A percentile compares a stretch with the other conserved stretches of the same genome.
Evolutionary conservation across 257 asterid species (phyloP).

Genomic region (Solanum paucissectum): DNA sequence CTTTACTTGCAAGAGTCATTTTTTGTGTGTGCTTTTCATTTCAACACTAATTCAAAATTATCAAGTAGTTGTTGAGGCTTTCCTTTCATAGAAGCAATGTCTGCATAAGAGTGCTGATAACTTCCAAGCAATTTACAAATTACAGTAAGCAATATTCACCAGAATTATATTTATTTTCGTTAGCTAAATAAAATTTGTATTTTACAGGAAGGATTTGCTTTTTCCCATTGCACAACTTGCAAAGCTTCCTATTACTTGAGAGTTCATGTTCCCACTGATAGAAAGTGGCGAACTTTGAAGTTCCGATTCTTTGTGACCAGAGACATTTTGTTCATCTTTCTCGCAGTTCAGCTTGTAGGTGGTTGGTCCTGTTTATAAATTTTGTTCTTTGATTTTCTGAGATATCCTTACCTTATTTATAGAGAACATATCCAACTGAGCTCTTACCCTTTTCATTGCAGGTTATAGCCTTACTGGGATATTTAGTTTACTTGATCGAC

Average conservation of each 20-base stretch:
- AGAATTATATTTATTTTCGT: neutral
- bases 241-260: conserved; percentile 82
- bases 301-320: conserved; percentile 91
- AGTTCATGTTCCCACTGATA: conserved; percentile 72
- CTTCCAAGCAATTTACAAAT: neutral
- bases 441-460: conserved; percentile 20
- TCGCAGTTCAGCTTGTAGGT: conserved; percentile 79
- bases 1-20: neutral
- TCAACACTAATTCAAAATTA: neutral
- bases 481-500: conserved; percentile 59
- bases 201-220: conserved; percentile 89
- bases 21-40: neutral
- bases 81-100: neutral
- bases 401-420: neutral
- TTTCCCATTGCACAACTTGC: conserved; percentile 95
- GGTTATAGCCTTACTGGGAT: conserved; percentile 68
- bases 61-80: neutral
- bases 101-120: neutral
- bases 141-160: neutral
- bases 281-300: conserved; percentile 85
- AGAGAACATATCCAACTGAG: neutral
- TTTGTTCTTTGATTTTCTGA: neutral
- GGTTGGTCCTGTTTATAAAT: neutral
- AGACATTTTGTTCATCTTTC: conserved; percentile 76
- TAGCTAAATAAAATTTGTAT: neutral